These are phyloP conservation scores for Blakeslea trispora DNA, from an alignment of 371 early-diverging fungal genomes.

Conservation along the genomic window DNA sequence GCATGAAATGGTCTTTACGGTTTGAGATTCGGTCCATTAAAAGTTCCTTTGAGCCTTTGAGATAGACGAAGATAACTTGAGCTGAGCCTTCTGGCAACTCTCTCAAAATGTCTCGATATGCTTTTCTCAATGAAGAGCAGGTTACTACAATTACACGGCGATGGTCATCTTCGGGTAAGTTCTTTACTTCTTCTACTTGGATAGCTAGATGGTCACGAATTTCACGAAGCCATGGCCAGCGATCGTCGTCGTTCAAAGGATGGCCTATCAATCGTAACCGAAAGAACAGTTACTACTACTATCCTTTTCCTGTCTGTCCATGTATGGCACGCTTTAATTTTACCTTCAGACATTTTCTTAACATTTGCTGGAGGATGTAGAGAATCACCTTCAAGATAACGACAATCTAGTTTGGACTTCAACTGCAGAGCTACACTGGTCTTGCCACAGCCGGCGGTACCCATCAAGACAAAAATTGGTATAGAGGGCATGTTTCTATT, in stretches of 20 bases:
- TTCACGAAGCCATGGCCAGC: slow-evolving; percentile 63
- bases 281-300: too few species aligned
- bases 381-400: slow-evolving; percentile 65
- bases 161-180: slow-evolving; percentile 1
- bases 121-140: slow-evolving; percentile 64
- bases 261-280: slow-evolving; percentile 50
- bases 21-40: slow-evolving; percentile 46
- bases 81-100: slow-evolving; percentile 33
- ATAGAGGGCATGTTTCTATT: slow-evolving; percentile 27
- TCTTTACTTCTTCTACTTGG: slow-evolving; percentile 17
- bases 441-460: slow-evolving; percentile 69
- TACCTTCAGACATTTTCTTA: slow-evolving; percentile 63
- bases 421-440: slow-evolving; percentile 53
- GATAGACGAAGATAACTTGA: slow-evolving; percentile 57
- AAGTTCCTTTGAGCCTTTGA: slow-evolving; percentile 53
- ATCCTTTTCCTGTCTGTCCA: too few species aligned
- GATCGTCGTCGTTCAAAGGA: slow-evolving; percentile 66
- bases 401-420: slow-evolving; percentile 40
- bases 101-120: slow-evolving; percentile 63
- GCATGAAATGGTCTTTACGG: slow-evolving; percentile 61
- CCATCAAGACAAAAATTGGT: slow-evolving; percentile 56
- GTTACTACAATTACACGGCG: slow-evolving; percentile 50
- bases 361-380: slow-evolving; percentile 60
- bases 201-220: slow-evolving; percentile 36
- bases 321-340: too few species aligned